Base-by-base conservation (phyloP, 768 basidiomycete genomes). In the Scleroderma bovista region DNA sequence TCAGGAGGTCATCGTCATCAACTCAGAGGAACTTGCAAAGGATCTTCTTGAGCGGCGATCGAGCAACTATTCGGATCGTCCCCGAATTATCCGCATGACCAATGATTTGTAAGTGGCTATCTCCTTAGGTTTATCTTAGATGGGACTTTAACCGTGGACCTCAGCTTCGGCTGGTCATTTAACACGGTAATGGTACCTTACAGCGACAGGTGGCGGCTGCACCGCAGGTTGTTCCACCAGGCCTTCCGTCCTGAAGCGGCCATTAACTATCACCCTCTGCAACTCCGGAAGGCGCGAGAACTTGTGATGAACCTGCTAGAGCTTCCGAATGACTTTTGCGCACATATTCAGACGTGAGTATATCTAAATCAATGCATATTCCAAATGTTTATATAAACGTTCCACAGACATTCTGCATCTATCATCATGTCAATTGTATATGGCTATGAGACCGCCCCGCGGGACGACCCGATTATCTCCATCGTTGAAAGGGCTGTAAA, bases 21-120 rank as follows among this genome's bases (percentile, higher is more conserved):
- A 71, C 51, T 73, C 73, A 2, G 55, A 64, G 43, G 62, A 70
- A 20, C 64, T 69, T 10, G 64, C 67, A 9, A 63, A 55, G 19
- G 75, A 77, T n/a, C 61, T 78, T 17, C 64, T 78, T 16, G 73
- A 77, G 26, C 70, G 68, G 31, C 68, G 73, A 6, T 75, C 75
- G 6, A 58, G 66, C 46, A 72, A 69, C 29, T 76, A 75, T 53
- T 74, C 76, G 3, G 75, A 75, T 51, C 62, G 76, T 3, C 73
- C 73, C 17, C 51, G 46, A 13, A 52, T 62, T 9, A 45, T 65
- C 16, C 48, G 55, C 13, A 56, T 66, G 58, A 59, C 59, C 9
- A 67, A 57, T 39, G 65, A 65, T 44, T 65, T 65, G 64, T 65
- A 44, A 52, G 63, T 40, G 2, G 7, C 7, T 36, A 5, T 10